Base-by-base conservation (phyloP, 306 rosid species). In the Comarum palustre region DNA sequence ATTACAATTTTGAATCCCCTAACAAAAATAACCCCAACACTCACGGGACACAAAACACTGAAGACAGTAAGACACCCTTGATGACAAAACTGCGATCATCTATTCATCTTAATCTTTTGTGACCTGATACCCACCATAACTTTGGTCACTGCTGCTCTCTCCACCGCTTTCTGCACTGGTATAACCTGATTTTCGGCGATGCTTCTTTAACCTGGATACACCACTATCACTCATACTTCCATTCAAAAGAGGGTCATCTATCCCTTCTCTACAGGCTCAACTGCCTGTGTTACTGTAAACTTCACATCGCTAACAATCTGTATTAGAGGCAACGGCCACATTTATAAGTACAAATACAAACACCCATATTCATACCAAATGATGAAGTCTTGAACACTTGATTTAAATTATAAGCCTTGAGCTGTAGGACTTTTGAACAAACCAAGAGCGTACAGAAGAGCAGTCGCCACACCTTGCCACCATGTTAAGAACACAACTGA, bases 391-490 rank as follows among this genome's bases (percentile, higher is more conserved):
- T 95, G 99, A 67, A 95, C 91, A 73, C 96, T 90, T 79, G 97
- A 85, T 87, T 95, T 91, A 61, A 84, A 87, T 78, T 90, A 88
- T 77, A 95, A 84, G 68, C 93, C 97, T 79, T 95, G 96, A 61
- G 99, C 97, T 76, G 91, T 83, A 51, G 97, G 84, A 78, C 99
- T 94, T 83, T 87, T 91, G 83, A 95, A 91, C 86, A 95, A 78
- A 78, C 92, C 99, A 62, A 91, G 74, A 76, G 94, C 77, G 80
- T 80, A 91, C 2, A 95, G 88, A 76, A 88, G 83, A 83, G 99
- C 93, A 80, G 90, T 95, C 79, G 96, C 99, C 83, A 95, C 96
- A 77, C 99, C 99, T 95, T 95, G 99, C 99, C 97, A 95, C 99
- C 99, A 95, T 72, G 99, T 95, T 83, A 95, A 88, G 73, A 95